Evolutionary conservation across 768 basidiomycete species (phyloP).

Genomic region (Vararia minispora): DNA sequence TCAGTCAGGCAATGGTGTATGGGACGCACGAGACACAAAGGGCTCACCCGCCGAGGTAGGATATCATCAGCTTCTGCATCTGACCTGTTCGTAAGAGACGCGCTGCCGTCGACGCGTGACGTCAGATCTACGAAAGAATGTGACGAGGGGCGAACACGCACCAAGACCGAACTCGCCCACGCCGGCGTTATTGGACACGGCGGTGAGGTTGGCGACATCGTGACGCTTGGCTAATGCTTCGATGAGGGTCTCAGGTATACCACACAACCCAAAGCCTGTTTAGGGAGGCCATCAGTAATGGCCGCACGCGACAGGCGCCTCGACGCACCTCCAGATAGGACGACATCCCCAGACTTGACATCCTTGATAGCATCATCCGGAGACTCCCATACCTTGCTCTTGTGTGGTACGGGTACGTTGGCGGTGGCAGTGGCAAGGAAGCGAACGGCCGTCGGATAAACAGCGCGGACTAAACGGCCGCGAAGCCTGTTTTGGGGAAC

Average conservation of each 20-base stretch:
- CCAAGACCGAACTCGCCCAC: constrained; percentile 57
- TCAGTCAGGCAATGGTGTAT: background rate
- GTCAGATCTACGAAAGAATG: background rate
- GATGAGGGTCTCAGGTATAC: constrained; percentile 83
- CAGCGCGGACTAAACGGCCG: constrained; percentile 10
- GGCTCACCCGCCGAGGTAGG: constrained; percentile 74
- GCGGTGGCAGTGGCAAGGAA: constrained; percentile 17
- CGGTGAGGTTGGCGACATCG: constrained; percentile 60
- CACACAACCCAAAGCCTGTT: constrained; percentile 77
- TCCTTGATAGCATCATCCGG: constrained; percentile 75
- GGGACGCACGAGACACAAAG: background rate
- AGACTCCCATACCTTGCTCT: constrained; percentile 60
- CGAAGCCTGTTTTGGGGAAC: constrained; percentile 2
- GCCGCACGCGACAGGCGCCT: background rate
- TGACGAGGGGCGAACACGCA: constrained; percentile 17
- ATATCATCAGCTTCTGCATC: constrained; percentile 70
- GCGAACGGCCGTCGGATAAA: constrained; percentile 12
- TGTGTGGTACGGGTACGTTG: constrained; percentile 21
- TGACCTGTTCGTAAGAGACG: constrained; percentile 62
- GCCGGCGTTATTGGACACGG: constrained; percentile 82
- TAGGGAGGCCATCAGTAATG: background rate
- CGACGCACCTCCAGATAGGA: constrained; percentile 69
- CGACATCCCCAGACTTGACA: constrained; percentile 65
- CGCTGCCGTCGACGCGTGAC: constrained; percentile 29
- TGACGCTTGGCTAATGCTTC: constrained; percentile 61